Evolutionary conservation across 2,329 filamentous ascomycete genomes (phyloP), one percentile per base, ranked within the genome.

Genomic region (Stemphylium vesicarium): DNA sequence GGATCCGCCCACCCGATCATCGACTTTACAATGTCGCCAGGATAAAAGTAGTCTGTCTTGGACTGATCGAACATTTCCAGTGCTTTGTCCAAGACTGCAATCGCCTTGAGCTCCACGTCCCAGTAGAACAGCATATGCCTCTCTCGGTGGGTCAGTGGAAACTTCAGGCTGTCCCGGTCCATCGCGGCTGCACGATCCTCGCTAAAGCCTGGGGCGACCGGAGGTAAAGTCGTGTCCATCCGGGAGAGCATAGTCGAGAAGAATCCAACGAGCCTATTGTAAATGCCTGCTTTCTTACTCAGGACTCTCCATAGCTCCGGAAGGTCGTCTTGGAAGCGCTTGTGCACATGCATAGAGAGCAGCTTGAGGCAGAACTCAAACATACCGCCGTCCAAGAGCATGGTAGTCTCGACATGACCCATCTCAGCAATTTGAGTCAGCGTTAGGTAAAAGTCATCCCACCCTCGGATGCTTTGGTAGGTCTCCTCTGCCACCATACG

Each of bases 361-460:
- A 74, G 47, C 7, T 53, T 63, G 15, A 75, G 51, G 47, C 69
- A 72, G 46, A 71, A 71, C 1, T 60, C 56, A 2, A 75, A 52
- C 8, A 75, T 49, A n/a, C 57, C 63, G 1, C 63, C 29, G 38
- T 70, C 65, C 31, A 75, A 49, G 4, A 75, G 22, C 1, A 62
- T 54, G 2, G 66, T 67, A 8, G 60, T 69, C 40, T 75, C 73
- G 1, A 64, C 24, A 31, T 63, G 51, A 4, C 72, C 72, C 60
- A 74, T 58, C 24, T 68, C 62, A 18, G 58, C 59, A 3, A 75
- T 20, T 33, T 73, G 66, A 33, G 57, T 69, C 12, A 75, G 44
- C 9, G 67, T 66, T 29, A 70, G 51, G 40, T 75, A 75, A 40
- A 71, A 60, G 43, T 76, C 74, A 35, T 76, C 73, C 74, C 74